Base-by-base conservation (phyloP, 768 basidiomycete species). In the Tylopilus sp. region DNA sequence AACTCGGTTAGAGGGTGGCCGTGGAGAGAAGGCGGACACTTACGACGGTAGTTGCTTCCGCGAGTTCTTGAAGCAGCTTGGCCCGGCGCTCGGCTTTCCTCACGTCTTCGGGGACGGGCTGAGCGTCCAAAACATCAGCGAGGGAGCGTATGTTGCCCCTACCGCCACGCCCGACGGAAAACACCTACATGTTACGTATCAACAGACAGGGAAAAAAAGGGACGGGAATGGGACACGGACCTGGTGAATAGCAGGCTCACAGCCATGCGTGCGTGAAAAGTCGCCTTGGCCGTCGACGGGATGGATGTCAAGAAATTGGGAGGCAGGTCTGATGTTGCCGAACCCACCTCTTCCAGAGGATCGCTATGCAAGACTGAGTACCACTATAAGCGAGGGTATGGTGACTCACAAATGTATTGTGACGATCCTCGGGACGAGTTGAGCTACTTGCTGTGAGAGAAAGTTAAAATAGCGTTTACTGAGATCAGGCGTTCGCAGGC, bases 91-190 rank as follows among this genome's bases (percentile, higher is more conserved):
- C 60, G 36, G 61, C 29, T 50, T 71, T 55, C 47, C 50, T 46
- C 40, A 37, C 40, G 10, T 70, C 62, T 21, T 69, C 68, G 1
- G 62, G 33, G 2, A 71, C 69, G 11, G 64, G 54, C 21, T 63
- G 60, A 3, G 68, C 50, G 47, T 83, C 84, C 31, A 22, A n/a
- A 14, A 9, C 25, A 4, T n/a, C 28, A 40, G 12, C 22, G 9
- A 83, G 80, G 1, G 88, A 85, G 52, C 87, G 83, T 45, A 94
- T 83, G 76, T 95, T 95, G 14, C 91, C 92, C 6, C 79, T 79
- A n/a, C 92, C 92, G 29, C 92, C 92, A 38, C 91, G 83, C 10
- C 92, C 92, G 34, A 79, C 78, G 25, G 81, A 83, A 58, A 72
- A 74, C 52, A 55, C n/a, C 59, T 57, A 37, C 19, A 26, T 16